Evolutionary conservation across 345 rosid genomes (phyloP), one percentile per base, ranked within the genome.

Genomic region (Nasturtium officinale): DNA sequence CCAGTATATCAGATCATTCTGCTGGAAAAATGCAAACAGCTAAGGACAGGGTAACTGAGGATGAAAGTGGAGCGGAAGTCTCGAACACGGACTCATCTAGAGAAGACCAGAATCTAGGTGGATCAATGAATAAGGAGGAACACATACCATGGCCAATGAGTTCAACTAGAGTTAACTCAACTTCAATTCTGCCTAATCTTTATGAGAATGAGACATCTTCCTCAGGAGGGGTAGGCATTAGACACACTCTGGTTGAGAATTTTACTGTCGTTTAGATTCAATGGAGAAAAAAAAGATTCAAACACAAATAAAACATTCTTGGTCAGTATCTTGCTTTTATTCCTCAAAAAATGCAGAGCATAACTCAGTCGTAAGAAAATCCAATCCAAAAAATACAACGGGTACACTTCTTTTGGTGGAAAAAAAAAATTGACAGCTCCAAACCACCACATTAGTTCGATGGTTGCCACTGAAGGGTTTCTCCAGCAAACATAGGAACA

Each of bases 401-500:
- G n/a, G 26, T 40, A n/a, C 57, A 54, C 58, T 37, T 11, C 35
- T 25, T 47, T 15, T 28, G 47, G 46, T 20, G 47, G 28, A 29
- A 9, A 15, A 40, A 40, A 25, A 7, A 0, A 2, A 26, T 67
- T 28, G 17, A 26, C 23, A 65, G 33, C 43, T 29, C 21, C 4
- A 60, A 68, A 68, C 42, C 63, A 42, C 29, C 18, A 67, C 63
- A 60, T 57, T 51, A 78, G n/a, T 54, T 25, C 38, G 38, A 70
- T 2, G 82, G 79, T 65, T 78, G 73, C 94, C 96, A 90, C 23
- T 88, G 82, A 37, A 88, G 90, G 21, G 87, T 90, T 81, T 83
- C 82, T 45, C 98, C 96, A 3, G 97, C 96, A 70, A 81, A 88
- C 99, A 95, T 88, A 9, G 99, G 97, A 71, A 92, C 29, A 42